Base-by-base conservation (phyloP, 345 rosid species). In the Euphorbia pulcherrima region DNA sequence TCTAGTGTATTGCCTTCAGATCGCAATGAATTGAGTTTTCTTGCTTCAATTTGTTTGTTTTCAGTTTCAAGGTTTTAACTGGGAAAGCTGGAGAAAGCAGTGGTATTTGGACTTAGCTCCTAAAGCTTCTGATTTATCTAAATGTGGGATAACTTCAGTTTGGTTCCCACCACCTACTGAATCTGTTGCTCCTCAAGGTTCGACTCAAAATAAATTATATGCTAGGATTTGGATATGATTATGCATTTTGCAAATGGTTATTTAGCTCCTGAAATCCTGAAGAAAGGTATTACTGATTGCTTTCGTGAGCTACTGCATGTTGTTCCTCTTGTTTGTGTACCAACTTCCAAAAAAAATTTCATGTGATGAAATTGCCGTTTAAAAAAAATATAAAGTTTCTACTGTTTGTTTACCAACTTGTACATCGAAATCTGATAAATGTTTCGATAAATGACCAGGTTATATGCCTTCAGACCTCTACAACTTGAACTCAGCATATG, bases 391-490 rank as follows among this genome's bases (percentile, higher is more conserved):
- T 50, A 28, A 14, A 46, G 53, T 17, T 46, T 12, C 26, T 3
- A 23, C 52, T 26, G 40, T 27, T 27, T 26, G 17, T 40, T 41
- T 28, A 62, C 11, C 30, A 62, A 44, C 4, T 2, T 48, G 24
- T 29, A 28, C 6, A 10, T 16, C 3, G 18, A 37, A 53, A 24
- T 6, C 11, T 27, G 4, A 41, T 56, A 18, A 27, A 16, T 41
- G 8, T 23, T 52, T 12, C 35, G 44, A 62, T 62, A 51, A 72
- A 69, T 62, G 61, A 68, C 70, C 74, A 82, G 86, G 86, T 68
- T 83, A 83, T 69, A 78, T 83, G 86, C 86, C 86, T 37, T 80
- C 82, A 23, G 84, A 83, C 63, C 86, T 83, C 67, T 83, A 83
- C 82, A 83, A 83, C 74, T 71, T 80, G 83, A 78, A 83, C 77